Conservation (phyloP, 345 rosid species). For the Ailanthus altissimus region DNA sequence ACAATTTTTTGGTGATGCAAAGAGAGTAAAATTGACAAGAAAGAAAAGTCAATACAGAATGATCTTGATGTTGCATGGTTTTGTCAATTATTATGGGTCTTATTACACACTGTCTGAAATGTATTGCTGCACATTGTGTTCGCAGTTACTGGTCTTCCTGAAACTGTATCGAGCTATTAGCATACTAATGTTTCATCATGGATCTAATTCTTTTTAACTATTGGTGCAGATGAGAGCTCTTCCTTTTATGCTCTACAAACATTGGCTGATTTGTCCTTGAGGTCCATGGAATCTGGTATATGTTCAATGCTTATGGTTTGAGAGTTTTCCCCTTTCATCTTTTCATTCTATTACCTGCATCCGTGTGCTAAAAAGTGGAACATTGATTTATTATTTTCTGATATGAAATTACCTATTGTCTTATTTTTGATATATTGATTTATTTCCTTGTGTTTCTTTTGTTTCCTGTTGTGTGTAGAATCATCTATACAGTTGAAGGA, state of each 20-base stretch:
- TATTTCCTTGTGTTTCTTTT: conserved; percentile 7
- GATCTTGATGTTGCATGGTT: conserved; percentile 23
- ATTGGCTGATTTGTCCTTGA: conserved; percentile 73
- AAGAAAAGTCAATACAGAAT: conserved; percentile 6
- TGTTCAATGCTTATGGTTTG: conserved; percentile 15
- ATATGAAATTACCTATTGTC: neutral
- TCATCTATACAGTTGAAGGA: conserved; percentile 69
- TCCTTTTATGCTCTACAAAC: conserved; percentile 77
- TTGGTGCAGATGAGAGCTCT: conserved; percentile 53
- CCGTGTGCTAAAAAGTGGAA: neutral
- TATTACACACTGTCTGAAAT: neutral
- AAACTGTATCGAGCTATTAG: neutral
- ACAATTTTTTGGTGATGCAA: neutral
- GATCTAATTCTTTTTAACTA: conserved; percentile 1
- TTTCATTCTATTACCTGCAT: neutral
- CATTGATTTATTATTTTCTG: conserved; percentile 5
- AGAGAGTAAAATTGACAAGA: conserved; percentile 16
- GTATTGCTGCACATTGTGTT: neutral
- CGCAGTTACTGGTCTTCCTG: neutral
- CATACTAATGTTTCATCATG: neutral
- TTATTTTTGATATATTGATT: neutral
- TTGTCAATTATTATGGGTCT: conserved; percentile 16
- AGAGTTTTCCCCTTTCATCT: neutral
- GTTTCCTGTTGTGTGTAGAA: conserved; percentile 47
- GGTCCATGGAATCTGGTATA: conserved; percentile 72